These are phyloP conservation scores for Ustilago nuda DNA, from an alignment of 1,284 basidiomycete genomes.

Conservation along the genomic window DNA sequence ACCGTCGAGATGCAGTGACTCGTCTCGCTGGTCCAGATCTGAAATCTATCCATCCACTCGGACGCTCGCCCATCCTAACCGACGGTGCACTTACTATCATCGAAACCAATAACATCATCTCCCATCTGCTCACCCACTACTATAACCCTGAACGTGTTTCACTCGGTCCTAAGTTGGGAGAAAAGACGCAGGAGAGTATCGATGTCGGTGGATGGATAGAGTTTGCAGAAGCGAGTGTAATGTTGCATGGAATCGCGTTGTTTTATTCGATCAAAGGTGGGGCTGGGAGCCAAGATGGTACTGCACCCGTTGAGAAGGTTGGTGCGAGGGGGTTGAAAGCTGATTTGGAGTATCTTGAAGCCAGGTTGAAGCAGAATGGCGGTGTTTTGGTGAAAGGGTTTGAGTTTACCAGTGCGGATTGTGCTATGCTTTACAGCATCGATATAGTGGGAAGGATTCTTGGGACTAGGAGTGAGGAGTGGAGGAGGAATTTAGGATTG, in stretches of 20 bases:
- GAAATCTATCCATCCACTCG: slow-evolving; percentile 39
- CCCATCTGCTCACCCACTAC: slow-evolving; percentile 37
- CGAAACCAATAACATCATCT: slow-evolving; percentile 42
- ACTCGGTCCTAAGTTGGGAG: slow-evolving; percentile 24
- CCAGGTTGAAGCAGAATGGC: slow-evolving; percentile 15
- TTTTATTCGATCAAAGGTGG: slow-evolving; percentile 38
- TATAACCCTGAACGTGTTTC: slow-evolving; percentile 20
- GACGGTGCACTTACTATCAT: slow-evolving; percentile 36
- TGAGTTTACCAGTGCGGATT: slow-evolving; percentile 37
- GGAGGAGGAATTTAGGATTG: slow-evolving; percentile 28
- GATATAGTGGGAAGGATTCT: slow-evolving; percentile 31
- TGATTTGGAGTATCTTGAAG: slow-evolving; percentile 37
- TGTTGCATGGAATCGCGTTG: slow-evolving; percentile 35
- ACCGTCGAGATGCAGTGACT: slow-evolving; percentile 37
- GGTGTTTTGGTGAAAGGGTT: slow-evolving; percentile 27
- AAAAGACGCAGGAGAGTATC: slow-evolving; percentile 26
- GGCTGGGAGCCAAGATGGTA: slow-evolving; percentile 16
- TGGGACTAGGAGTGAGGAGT: slow-evolving; percentile 5
- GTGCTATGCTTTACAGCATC: slow-evolving; percentile 41
- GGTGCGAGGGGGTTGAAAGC: slow-evolving; percentile 24
- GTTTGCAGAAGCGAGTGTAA: slow-evolving; percentile 35
- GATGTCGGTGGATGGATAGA: slow-evolving; percentile 39
- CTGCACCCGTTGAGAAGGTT: slow-evolving; percentile 19
- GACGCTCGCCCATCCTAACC: slow-evolving; percentile 39
- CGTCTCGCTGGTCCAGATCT: slow-evolving; percentile 38